phyloP scores from a whole-genome alignment of 129 eudicot species.

The Sambucus nigra region DNA sequence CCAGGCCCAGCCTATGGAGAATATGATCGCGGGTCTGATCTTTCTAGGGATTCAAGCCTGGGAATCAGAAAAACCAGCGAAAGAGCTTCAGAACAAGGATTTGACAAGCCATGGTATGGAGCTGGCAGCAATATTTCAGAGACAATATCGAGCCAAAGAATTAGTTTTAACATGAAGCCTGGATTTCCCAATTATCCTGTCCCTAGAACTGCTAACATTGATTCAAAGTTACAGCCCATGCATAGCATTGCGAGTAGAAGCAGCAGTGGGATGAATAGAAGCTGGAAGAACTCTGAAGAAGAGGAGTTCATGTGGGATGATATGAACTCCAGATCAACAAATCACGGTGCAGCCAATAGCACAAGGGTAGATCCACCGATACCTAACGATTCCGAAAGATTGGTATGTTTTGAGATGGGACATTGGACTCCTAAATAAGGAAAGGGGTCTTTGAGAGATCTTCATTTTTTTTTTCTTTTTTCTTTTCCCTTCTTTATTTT shows the following conservation, averaged over 20 bases:
- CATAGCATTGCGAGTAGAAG: constrained; percentile 21
- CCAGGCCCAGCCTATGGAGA: constrained; percentile 33
- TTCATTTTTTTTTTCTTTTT: neutral
- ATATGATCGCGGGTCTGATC: constrained; percentile 36
- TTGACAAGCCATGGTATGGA: constrained; percentile 41
- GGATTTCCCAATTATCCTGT: constrained; percentile 23
- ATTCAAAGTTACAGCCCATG: constrained; percentile 23
- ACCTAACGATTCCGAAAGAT: constrained; percentile 33
- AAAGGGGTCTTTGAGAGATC: no score
- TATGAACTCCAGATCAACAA: constrained; percentile 31
- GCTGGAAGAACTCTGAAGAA: constrained; percentile 78
- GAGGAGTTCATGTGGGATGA: constrained; percentile 78
- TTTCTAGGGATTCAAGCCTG: constrained; percentile 28
- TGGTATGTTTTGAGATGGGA: constrained; percentile 36
- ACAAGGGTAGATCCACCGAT: constrained; percentile 43
- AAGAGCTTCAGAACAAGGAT: constrained; percentile 32
- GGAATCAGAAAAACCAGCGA: constrained; percentile 28
- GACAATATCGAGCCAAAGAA: constrained; percentile 38
- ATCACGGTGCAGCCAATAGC: constrained; percentile 19
- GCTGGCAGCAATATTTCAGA: constrained; percentile 30
- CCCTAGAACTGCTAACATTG: constrained; percentile 20
- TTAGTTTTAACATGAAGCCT: constrained; percentile 38
- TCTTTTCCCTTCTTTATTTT: neutral
- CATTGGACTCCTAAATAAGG: neutral
- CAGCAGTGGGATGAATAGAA: constrained; percentile 29